phyloP scores from a whole-genome alignment of 2,329 filamentous ascomycete species.

The Botrytis byssoidea region DNA sequence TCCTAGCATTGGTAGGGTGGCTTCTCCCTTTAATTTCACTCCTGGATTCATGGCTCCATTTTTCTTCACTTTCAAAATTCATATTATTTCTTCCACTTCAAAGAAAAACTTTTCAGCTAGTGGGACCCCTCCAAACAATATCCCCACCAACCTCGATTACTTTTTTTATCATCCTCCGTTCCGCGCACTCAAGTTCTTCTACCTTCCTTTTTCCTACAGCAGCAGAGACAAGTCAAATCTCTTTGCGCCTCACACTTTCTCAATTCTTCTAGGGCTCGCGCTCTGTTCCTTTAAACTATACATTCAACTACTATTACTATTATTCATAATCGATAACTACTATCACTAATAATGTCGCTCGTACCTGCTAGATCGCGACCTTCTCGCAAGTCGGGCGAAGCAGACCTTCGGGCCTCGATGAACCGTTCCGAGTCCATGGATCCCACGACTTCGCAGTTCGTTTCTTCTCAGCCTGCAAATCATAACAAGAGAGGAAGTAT shows the following conservation, averaged over 20 bases:
- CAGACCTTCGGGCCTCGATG: conserved; percentile 10
- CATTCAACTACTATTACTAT: background rate
- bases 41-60: background rate
- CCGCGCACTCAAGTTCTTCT: background rate
- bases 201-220: background rate
- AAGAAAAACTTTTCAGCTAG: conserved; percentile 13
- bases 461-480: background rate
- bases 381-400: background rate
- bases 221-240: background rate
- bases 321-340: background rate
- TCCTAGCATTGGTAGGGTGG: background rate
- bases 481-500: background rate
- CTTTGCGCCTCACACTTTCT: background rate
- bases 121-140: background rate
- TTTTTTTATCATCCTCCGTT: background rate
- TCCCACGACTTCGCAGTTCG: conserved; percentile 2
- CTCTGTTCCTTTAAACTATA: conserved; percentile 3
- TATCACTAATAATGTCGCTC: conserved; percentile 16
- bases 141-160: background rate
- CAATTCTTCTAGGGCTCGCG: background rate
- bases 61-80: conserved; percentile 9
- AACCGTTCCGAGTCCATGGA: conserved; percentile 10
- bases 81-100: background rate
- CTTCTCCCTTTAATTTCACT: background rate
- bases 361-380: conserved; percentile 5